Evolutionary conservation across 1,284 basidiomycete species (phyloP), one percentile per base, ranked within the genome.

Genomic region (Microbotryum silenes-acaulis): DNA sequence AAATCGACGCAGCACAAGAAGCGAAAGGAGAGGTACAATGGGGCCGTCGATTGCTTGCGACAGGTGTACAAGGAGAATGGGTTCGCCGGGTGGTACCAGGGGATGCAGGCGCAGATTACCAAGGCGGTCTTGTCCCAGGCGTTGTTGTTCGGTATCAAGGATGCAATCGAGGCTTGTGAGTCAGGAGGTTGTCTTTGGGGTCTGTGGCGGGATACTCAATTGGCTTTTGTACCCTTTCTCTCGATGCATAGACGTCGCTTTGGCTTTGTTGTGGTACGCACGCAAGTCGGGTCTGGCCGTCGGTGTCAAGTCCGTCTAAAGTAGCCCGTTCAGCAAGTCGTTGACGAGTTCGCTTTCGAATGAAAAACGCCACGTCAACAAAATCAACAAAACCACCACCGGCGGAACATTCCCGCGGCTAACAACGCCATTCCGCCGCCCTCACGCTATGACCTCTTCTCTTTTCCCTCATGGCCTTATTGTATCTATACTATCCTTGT

Each of bases 71-170:
- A 80, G 72, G 82, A 85, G 69, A 74, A 76, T 68, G 77, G 77
- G 1, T 78, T 90, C 69, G 65, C 78, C 20, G 94, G 96, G n/a
- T 96, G 91, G 91, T 98, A 99, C 77, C 72, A 78, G 84, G 94
- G 94, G 7, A 91, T 92, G 89, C 81, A 86, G 73, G 89, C 89
- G 12, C 90, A 93, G 74, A 89, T 92, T 64, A 83, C 83, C 61
- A 93, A 93, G 75, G 91, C 91, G 0, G 89, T 92, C 23, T 76
- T 92, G 20, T 86, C 88, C 6, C 89, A 92, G 75, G 89, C 72
- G 4, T 57, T 72, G 21, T 58, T 72, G 51, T 72, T 72, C 53
- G 72, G 72, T 23, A 68, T 72, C 66, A 72, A 72, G 50, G 71
- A 72, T 54, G 59, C 56, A 9, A 61, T 72, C 44, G 72, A 72